These are phyloP conservation scores for Chrysoporthe puriensis DNA, from an alignment of 2,329 filamentous ascomycete genomes.

Conservation along the genomic window DNA sequence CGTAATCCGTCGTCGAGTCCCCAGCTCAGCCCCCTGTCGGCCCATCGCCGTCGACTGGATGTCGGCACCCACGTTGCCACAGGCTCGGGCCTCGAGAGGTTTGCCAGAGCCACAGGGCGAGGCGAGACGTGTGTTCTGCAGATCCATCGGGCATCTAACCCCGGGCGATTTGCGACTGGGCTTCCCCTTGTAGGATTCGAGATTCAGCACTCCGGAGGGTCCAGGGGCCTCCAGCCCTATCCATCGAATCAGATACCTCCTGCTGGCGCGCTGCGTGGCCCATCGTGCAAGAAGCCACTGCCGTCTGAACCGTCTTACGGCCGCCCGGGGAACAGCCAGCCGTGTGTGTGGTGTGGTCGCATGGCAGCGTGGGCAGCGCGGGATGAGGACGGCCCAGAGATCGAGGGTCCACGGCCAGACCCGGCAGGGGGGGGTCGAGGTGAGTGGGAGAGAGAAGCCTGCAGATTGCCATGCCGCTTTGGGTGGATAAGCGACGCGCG, in stretches of 20 bases:
- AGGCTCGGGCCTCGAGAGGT: neutral
- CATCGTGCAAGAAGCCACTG: neutral
- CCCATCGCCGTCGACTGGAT: neutral
- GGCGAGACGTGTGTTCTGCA: slow-evolving; percentile 11
- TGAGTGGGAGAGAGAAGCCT: neutral
- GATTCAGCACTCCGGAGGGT: neutral
- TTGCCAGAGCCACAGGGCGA: neutral
- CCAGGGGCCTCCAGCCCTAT: neutral
- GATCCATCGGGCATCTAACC: slow-evolving; percentile 8
- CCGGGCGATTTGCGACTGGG: slow-evolving; percentile 1
- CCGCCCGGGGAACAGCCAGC: too few species aligned
- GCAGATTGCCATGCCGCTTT: slow-evolving; percentile 8
- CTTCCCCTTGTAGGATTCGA: slow-evolving; percentile 6
- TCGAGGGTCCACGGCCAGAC: neutral
- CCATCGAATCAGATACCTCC: slow-evolving; percentile 1
- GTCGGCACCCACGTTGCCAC: slow-evolving; percentile 1
- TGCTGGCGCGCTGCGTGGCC: neutral
- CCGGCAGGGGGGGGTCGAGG: neutral
- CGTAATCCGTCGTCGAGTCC: slow-evolving; percentile 1
- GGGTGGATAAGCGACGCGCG: slow-evolving; percentile 24
- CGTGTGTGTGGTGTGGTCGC: neutral
- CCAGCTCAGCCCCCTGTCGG: slow-evolving; percentile 5
- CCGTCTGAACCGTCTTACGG: neutral
- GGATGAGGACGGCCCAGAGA: neutral
- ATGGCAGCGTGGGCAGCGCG: neutral